A percentile compares a stretch with the other conserved stretches of the same genome.
Evolutionary conservation across 108 stramenopile species (phyloP).

Genomic region (Cyclotella sp.): DNA sequence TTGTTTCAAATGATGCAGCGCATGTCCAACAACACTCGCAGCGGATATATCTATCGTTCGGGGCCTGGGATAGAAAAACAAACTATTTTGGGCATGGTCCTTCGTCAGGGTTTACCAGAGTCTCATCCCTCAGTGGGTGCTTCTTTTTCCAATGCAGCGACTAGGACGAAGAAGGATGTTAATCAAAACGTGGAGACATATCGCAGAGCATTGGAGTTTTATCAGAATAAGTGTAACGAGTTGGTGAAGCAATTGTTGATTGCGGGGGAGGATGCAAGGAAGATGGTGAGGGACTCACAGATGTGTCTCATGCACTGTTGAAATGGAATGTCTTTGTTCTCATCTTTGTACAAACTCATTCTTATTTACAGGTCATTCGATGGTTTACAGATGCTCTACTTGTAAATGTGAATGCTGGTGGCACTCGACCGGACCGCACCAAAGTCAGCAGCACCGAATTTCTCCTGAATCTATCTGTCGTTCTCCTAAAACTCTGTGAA

Average conservation of each 20-base stretch:
- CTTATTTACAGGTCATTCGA: slow-evolving; percentile 55
- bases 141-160: slow-evolving; percentile 52
- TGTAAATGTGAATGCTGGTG: slow-evolving; percentile 79
- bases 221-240: slow-evolving; percentile 70
- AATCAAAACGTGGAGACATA: slow-evolving; percentile 58
- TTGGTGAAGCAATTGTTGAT: slow-evolving; percentile 73
- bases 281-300: slow-evolving; percentile 29
- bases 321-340: not conserved
- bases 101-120: slow-evolving; percentile 71
- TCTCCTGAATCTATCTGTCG: slow-evolving; percentile 70
- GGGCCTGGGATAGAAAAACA: slow-evolving; percentile 84
- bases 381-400: slow-evolving; percentile 85
- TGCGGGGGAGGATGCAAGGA: slow-evolving; percentile 67
- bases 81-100: slow-evolving; percentile 74
- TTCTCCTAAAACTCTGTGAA: slow-evolving; percentile 81
- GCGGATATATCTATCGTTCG: slow-evolving; percentile 63
- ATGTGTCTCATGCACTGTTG: not conserved
- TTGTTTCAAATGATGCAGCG: slow-evolving; percentile 65
- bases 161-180: slow-evolving; percentile 54
- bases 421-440: slow-evolving; percentile 70
- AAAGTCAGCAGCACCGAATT: slow-evolving; percentile 71
- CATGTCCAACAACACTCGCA: slow-evolving; percentile 38
- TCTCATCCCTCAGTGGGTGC: slow-evolving; percentile 56
- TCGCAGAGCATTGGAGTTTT: slow-evolving; percentile 67
- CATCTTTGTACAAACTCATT: not conserved